These are phyloP conservation scores for Mastigamoeba balamuthi DNA, from an alignment of 78 protist genomes.

Conservation along the genomic window DNA sequence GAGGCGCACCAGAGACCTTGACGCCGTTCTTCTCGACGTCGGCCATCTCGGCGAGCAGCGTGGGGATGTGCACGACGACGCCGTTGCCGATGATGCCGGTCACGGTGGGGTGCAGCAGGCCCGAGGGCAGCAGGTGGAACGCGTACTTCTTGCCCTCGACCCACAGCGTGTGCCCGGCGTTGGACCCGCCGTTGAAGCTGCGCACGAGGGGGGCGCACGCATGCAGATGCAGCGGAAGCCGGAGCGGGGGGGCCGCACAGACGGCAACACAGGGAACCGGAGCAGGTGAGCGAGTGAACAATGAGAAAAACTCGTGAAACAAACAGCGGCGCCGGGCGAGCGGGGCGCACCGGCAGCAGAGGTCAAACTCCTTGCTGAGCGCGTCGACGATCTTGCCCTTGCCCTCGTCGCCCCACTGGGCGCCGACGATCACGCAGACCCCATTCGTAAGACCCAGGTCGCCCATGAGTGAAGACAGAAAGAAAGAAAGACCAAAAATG, in stretches of 20 bases:
- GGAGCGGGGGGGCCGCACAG: not conserved
- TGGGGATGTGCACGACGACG: conserved; percentile 80
- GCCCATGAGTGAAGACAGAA: too few species aligned
- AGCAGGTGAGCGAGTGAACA: not conserved
- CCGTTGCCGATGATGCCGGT: conserved; percentile 79
- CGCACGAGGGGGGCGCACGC: not conserved
- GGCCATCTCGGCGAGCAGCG: conserved; percentile 65
- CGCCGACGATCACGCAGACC: conserved; percentile 58
- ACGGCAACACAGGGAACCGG: not conserved
- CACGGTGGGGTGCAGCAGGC: conserved; percentile 51
- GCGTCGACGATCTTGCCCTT: conserved; percentile 91
- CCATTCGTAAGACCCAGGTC: too few species aligned
- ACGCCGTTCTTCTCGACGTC: conserved; percentile 45
- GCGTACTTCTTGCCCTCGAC: conserved; percentile 74
- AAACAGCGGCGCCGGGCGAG: not conserved
- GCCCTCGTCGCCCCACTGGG: conserved; percentile 96
- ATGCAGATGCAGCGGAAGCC: not conserved
- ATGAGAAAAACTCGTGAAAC: too few species aligned
- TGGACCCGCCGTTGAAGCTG: conserved; percentile 61
- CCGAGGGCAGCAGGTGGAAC: conserved; percentile 82
- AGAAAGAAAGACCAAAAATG: too few species aligned
- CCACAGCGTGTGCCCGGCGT: conserved; percentile 87
- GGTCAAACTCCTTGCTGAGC: conserved; percentile 59
- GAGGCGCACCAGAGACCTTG: not conserved
- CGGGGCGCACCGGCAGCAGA: conserved; percentile 51